Conservation (phyloP, 2,329 filamentous ascomycete species). For the Penicillium olsonii region DNA sequence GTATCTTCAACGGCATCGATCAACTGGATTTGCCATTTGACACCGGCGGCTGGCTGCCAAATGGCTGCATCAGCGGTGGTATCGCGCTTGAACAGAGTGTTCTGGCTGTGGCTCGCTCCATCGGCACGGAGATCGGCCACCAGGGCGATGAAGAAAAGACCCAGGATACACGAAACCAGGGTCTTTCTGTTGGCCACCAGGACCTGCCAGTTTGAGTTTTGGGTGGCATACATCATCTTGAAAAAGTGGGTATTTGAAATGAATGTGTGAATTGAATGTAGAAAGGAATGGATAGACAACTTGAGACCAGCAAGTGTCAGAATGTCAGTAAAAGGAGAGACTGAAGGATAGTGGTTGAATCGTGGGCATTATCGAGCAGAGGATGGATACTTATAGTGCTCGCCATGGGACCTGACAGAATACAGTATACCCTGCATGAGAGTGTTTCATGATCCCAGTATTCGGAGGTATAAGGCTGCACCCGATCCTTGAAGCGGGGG, state of each 20-base stretch:
- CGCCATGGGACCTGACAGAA: not conserved
- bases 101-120: not conserved
- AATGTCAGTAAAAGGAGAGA: slow-evolving; percentile 8
- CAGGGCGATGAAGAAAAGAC: slow-evolving; percentile 5
- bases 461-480: slow-evolving; percentile 1
- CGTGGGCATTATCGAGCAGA: not conserved
- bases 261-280: slow-evolving; percentile 7
- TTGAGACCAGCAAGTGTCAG: slow-evolving; percentile 13
- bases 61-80: not conserved
- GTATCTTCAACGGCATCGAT: slow-evolving; percentile 43
- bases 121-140: slow-evolving; percentile 4
- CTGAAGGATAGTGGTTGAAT: not conserved
- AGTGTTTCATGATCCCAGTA: slow-evolving; percentile 1
- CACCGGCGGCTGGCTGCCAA: slow-evolving; percentile 57
- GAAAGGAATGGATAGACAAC: slow-evolving; percentile 10
- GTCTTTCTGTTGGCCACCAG: not conserved
- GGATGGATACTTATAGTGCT: not conserved
- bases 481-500: not conserved
- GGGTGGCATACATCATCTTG: not conserved
- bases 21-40: slow-evolving; percentile 66
- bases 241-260: not conserved
- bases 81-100: not conserved
- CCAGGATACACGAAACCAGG: not conserved
- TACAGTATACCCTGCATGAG: not conserved
- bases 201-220: not conserved